phyloP scores from a whole-genome alignment of 495 filamentous ascomycete species.

The Filosporella fistucella region DNA sequence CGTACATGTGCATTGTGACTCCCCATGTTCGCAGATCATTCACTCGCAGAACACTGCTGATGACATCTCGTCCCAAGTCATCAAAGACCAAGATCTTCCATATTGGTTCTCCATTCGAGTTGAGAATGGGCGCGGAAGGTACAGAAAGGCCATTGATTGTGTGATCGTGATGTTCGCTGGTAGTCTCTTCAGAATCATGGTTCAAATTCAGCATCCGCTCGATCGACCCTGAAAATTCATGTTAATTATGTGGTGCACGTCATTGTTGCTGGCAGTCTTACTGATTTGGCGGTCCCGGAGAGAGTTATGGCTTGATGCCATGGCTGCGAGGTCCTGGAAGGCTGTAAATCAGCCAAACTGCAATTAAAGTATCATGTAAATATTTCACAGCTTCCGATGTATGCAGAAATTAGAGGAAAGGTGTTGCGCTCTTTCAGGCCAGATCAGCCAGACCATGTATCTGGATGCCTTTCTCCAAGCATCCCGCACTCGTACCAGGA shows the following conservation, averaged over 20 bases:
- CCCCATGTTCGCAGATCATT: slow-evolving; percentile 90
- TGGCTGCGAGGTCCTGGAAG: slow-evolving; percentile 33
- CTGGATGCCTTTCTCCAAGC: background rate
- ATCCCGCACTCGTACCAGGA: too few species aligned
- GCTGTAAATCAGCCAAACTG: slow-evolving; percentile 23
- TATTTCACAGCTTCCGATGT: background rate
- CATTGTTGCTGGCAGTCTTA: slow-evolving; percentile 38
- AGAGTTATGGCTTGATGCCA: slow-evolving; percentile 70
- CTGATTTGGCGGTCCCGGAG: slow-evolving; percentile 96
- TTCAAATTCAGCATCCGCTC: slow-evolving; percentile 97
- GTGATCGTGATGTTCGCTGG: slow-evolving; percentile 49
- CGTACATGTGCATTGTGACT: slow-evolving; percentile 90
- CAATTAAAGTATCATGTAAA: slow-evolving; percentile 11
- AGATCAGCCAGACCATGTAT: slow-evolving; percentile 2
- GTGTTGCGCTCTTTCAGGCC: slow-evolving; percentile 3
- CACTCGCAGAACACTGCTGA: slow-evolving; percentile 91
- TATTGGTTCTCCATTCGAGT: slow-evolving; percentile 78
- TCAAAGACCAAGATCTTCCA: slow-evolving; percentile 63
- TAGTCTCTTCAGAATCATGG: slow-evolving; percentile 54
- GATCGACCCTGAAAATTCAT: slow-evolving; percentile 68
- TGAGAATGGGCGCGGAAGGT: slow-evolving; percentile 73
- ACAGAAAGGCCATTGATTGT: slow-evolving; percentile 57
- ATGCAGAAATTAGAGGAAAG: background rate
- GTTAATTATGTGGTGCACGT: background rate
- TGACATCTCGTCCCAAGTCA: slow-evolving; percentile 61